Evolutionary conservation across 2,329 filamentous ascomycete genomes (phyloP), one percentile per base, ranked within the genome.

Genomic region (Thielaviopsis ethacetica): DNA sequence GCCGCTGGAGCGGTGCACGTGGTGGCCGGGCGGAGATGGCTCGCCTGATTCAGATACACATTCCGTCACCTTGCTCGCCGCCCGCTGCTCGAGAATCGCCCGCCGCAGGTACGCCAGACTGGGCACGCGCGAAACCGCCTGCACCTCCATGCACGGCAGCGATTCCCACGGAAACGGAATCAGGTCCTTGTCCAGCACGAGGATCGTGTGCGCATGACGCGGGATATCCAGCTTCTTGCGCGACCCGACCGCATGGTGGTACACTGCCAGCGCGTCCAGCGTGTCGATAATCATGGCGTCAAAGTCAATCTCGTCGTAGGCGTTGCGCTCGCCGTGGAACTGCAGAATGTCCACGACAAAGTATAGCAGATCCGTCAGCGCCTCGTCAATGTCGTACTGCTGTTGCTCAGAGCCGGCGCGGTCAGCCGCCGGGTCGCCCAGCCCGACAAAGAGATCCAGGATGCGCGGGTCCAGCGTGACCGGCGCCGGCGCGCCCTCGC

Each of bases 141-240:
- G 76, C 1, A 79, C 80, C 63, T 88, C 79, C 67, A 98, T 80
- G 67, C 89, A 96, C 0, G 91, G 89, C 44, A 98, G 73, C 0
- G 89, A 95, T 68, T 98, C 93, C 93, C 94, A 98, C 0, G 93
- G 93, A 66, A 98, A 95, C 1, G 82, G 77, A 66, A 97, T 93
- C 1, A 98, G 77, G 2, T 86, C 80, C 70, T 95, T 96, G 71
- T 98, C 93, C 5, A 98, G 76, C 6, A 98, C 83, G 2, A 98
- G 76, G 57, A 98, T 85, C 0, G 89, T 91, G 67, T 98, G 93
- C 1, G 69, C 68, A 30, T 73, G 74, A 12, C 72, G 69, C 34
- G 74, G 72, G 6, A 70, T 68, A 30, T 73, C 67, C 1, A 59
- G 57, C 17, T 57, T 54, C 26, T 52, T 38, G n/a, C 52, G 58